Conservation (phyloP, 306 rosid species). For the Heteromeles arbutifolia region DNA sequence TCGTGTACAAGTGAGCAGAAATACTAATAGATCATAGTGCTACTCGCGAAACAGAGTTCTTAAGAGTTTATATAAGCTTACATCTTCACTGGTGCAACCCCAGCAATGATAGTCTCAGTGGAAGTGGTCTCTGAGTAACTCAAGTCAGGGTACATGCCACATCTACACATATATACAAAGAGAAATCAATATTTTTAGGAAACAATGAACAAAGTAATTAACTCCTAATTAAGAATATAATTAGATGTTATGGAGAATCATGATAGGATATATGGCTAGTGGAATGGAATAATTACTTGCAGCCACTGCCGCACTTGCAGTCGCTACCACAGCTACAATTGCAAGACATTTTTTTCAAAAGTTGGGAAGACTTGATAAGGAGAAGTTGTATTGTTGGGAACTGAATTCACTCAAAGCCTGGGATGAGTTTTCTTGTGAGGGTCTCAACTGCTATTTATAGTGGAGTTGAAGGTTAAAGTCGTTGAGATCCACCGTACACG, state of each 20-base stretch:
- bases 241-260: too few relatives aligned
- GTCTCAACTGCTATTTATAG: not conserved
- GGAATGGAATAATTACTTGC: not conserved
- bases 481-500: not conserved
- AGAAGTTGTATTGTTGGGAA: not conserved
- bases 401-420: not conserved
- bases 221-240: not conserved
- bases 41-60: too few relatives aligned
- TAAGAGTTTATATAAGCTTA: not conserved
- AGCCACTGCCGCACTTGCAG: conserved; percentile 14
- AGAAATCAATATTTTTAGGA: not conserved
- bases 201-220: not conserved
- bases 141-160: conserved; percentile 19
- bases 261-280: too few relatives aligned
- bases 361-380: not conserved
- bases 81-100: conserved; percentile 29
- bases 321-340: not conserved
- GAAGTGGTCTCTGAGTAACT: conserved; percentile 18
- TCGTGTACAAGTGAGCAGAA: too few relatives aligned
- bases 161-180: not conserved
- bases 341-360: not conserved
- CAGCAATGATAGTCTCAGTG: conserved; percentile 20
- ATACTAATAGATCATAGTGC: too few relatives aligned
- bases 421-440: not conserved
- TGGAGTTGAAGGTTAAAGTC: not conserved